Conservation (phyloP, 768 basidiomycete genomes). For the Suillus ampliporus region DNA sequence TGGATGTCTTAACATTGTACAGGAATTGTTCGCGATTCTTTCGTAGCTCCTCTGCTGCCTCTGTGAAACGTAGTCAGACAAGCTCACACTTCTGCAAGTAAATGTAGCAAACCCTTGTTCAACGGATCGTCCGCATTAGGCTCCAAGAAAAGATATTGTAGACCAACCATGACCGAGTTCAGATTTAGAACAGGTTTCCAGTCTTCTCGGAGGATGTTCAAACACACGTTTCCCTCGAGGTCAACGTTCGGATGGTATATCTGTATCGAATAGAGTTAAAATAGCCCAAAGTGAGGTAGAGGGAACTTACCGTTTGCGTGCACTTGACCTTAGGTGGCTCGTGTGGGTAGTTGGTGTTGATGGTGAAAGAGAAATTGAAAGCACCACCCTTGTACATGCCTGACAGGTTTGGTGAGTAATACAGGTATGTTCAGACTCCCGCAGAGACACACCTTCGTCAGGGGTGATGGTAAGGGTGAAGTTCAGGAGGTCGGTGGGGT, state of each 20-base stretch:
- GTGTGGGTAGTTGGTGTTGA: conserved; percentile 98
- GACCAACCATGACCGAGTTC: conserved; percentile 96
- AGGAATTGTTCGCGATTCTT: conserved; percentile 86
- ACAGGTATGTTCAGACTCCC: neutral
- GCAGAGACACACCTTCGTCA: conserved; percentile 79
- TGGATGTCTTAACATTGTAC: conserved; percentile 83
- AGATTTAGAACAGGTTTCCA: conserved; percentile 99
- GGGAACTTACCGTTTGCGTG: conserved; percentile 76
- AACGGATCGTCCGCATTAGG: conserved; percentile 98
- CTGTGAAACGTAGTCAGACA: conserved; percentile 49
- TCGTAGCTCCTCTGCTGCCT: conserved; percentile 94
- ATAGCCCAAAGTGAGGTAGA: conserved; percentile 6
- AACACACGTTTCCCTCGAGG: conserved; percentile 96
- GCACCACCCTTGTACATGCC: conserved; percentile 98
- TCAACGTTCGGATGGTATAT: conserved; percentile 99
- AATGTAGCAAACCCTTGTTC: conserved; percentile 85
- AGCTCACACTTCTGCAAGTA: neutral
- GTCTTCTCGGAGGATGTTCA: conserved; percentile 98
- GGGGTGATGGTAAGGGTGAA: conserved; percentile 95
- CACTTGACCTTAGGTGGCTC: conserved; percentile 99
- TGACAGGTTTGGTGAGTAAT: conserved; percentile 34
- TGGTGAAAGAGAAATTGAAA: conserved; percentile 92
- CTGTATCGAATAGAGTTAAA: conserved; percentile 46
- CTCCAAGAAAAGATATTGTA: conserved; percentile 98
- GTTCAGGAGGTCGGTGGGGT: conserved; percentile 94